These are phyloP conservation scores for Saturnispora serradocipensis DNA, from an alignment of 805 yeast genomes.

Conservation along the genomic window DNA sequence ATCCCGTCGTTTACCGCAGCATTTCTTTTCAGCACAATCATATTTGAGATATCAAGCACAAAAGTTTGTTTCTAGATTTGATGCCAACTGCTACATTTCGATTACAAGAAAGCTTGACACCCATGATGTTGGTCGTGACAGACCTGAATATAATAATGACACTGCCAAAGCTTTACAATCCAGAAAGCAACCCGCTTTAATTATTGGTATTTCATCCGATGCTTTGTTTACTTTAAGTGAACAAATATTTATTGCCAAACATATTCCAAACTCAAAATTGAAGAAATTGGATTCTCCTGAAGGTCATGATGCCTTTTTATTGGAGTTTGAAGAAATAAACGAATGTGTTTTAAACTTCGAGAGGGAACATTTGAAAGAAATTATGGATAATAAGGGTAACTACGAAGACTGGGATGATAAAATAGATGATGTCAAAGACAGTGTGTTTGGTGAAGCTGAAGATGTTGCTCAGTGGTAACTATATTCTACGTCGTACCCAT, in stretches of 20 bases:
- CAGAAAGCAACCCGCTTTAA: constrained; percentile 65
- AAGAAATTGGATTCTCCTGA: constrained; percentile 81
- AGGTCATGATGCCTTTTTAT: constrained; percentile 93
- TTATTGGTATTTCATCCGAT: constrained; percentile 86
- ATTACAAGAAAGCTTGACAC: constrained; percentile 91
- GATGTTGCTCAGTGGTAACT: constrained; percentile 87
- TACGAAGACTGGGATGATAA: constrained; percentile 38
- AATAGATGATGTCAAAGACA: constrained; percentile 42
- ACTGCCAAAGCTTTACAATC: constrained; percentile 46
- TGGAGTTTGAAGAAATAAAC: constrained; percentile 82
- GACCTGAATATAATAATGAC: constrained; percentile 33
- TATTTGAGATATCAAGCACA: constrained; percentile 91
- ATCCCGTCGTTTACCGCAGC: constrained; percentile 35
- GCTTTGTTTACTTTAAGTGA: constrained; percentile 89
- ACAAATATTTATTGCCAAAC: constrained; percentile 72
- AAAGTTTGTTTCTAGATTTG: constrained; percentile 82
- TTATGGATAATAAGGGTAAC: constrained; percentile 44
- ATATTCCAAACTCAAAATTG: constrained; percentile 60
- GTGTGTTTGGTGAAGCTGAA: constrained; percentile 93
- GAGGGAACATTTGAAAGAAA: constrained; percentile 43
- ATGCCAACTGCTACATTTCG: constrained; percentile 93
- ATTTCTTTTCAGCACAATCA: constrained; percentile 88
- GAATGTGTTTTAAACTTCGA: constrained; percentile 61
- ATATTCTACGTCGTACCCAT: not conserved
- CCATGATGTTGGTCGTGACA: constrained; percentile 82